Evolutionary conservation across 2,329 filamentous ascomycete genomes (phyloP).

Genomic region (Huntiella savannae): DNA sequence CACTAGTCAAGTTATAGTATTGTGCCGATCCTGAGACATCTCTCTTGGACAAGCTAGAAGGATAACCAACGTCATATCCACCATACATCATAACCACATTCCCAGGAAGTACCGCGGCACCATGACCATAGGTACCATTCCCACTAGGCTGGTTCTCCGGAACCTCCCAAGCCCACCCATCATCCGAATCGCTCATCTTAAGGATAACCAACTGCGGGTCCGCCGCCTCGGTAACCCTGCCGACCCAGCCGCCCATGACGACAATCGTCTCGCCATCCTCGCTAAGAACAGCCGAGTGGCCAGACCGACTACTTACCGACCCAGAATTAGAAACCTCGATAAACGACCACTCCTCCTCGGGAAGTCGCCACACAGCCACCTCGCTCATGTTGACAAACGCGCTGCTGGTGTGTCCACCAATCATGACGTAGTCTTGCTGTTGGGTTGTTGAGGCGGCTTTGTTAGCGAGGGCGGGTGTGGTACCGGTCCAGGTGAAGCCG

Average conservation of each 20-base stretch:
- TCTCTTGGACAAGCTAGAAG: constrained; percentile 19
- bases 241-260: constrained; percentile 83
- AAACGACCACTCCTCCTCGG: constrained; percentile 75
- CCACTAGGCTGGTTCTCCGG: constrained; percentile 31
- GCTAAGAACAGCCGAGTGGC: constrained; percentile 68
- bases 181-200: constrained; percentile 55
- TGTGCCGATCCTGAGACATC: constrained; percentile 16
- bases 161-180: constrained; percentile 52
- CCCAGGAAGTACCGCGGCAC: constrained; percentile 41
- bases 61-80: constrained; percentile 31
- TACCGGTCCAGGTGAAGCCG: constrained; percentile 63
- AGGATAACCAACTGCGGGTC: constrained; percentile 65
- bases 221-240: constrained; percentile 55
- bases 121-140: constrained; percentile 40
- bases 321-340: constrained; percentile 24
- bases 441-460: constrained; percentile 46
- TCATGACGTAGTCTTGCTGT: constrained; percentile 58
- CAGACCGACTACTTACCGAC: constrained; percentile 60
- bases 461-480: constrained; percentile 52
- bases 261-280: constrained; percentile 62
- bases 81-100: constrained; percentile 52
- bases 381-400: constrained; percentile 94
- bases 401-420: constrained; percentile 65
- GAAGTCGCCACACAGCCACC: constrained; percentile 69
- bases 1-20: constrained; percentile 40